Conservation (phyloP, 176 grass and related monocot genomes). For the Oryza coarctata region DNA sequence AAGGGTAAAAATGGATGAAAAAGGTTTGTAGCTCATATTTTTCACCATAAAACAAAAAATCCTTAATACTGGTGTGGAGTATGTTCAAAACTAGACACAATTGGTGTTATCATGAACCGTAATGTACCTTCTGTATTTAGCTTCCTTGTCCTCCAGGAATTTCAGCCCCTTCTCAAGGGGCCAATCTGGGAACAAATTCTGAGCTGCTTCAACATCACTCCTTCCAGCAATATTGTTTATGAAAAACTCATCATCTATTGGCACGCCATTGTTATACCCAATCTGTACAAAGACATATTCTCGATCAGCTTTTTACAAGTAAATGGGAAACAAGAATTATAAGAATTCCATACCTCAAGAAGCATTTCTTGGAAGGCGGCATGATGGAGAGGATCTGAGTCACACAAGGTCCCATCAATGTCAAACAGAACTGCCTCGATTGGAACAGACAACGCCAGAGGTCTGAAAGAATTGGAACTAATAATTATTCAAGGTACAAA, state of each 20-base stretch:
- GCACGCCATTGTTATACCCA: constrained; percentile 89
- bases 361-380: constrained; percentile 81
- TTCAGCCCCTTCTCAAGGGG: constrained; percentile 67
- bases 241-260: constrained; percentile 83
- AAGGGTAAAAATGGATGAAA: background rate
- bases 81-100: background rate
- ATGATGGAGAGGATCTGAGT: constrained; percentile 89
- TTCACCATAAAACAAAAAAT: background rate
- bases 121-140: constrained; percentile 59
- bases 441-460: constrained; percentile 51
- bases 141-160: constrained; percentile 80
- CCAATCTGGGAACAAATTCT: constrained; percentile 88
- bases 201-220: constrained; percentile 61
- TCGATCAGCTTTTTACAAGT: background rate
- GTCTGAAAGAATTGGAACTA: constrained; percentile 26
- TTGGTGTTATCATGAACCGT: background rate
- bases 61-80: background rate
- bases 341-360: constrained; percentile 44
- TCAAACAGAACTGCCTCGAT: constrained; percentile 87
- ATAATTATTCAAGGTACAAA: background rate
- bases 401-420: constrained; percentile 87
- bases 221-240: constrained; percentile 93
- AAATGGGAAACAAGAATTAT: background rate
- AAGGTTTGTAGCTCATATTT: background rate
- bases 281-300: constrained; percentile 45